A percentile compares a stretch with the other conserved stretches of the same genome.
Evolutionary conservation across 495 filamentous ascomycete species (phyloP).

Genomic region (Cladorrhinum samala): DNA sequence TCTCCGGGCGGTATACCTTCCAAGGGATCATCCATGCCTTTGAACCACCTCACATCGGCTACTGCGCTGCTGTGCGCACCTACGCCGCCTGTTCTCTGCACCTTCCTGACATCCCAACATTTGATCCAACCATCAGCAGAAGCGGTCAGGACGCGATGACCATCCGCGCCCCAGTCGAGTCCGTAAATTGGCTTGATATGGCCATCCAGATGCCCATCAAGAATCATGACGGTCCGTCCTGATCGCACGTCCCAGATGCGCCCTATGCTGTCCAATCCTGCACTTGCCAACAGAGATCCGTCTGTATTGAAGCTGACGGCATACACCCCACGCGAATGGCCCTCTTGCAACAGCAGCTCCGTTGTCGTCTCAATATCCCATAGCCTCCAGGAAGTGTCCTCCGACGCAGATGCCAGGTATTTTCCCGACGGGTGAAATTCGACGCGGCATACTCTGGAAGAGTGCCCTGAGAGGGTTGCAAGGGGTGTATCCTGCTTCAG

Average conservation of each 20-base stretch:
- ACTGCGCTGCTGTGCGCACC: slow-evolving; percentile 90
- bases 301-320: slow-evolving; percentile 83
- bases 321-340: slow-evolving; percentile 88
- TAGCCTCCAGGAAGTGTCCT: slow-evolving; percentile 93
- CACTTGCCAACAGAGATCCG: slow-evolving; percentile 83
- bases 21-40: slow-evolving; percentile 63
- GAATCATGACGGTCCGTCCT: slow-evolving; percentile 89
- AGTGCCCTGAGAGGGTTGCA: slow-evolving; percentile 78
- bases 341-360: slow-evolving; percentile 87
- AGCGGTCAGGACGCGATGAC: slow-evolving; percentile 78
- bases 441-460: slow-evolving; percentile 78
- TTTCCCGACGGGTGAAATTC: slow-evolving; percentile 91
- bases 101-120: slow-evolving; percentile 93
- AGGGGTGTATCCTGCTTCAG: slow-evolving; percentile 76
- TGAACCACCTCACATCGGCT: slow-evolving; percentile 89
- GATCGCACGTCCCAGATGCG: slow-evolving; percentile 96
- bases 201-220: slow-evolving; percentile 74
- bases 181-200: slow-evolving; percentile 92
- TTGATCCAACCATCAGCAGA: slow-evolving; percentile 96
- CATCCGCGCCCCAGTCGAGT: slow-evolving; percentile 87
- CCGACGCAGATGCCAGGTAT: slow-evolving; percentile 88
- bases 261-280: slow-evolving; percentile 87
- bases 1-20: slow-evolving; percentile 50
- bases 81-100: slow-evolving; percentile 72
- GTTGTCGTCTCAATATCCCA: slow-evolving; percentile 87